A percentile compares a stretch with the other conserved stretches of the same genome.
Evolutionary conservation across 2,329 filamentous ascomycete genomes (phyloP).

Genomic region (Aspergillus brasiliensis): DNA sequence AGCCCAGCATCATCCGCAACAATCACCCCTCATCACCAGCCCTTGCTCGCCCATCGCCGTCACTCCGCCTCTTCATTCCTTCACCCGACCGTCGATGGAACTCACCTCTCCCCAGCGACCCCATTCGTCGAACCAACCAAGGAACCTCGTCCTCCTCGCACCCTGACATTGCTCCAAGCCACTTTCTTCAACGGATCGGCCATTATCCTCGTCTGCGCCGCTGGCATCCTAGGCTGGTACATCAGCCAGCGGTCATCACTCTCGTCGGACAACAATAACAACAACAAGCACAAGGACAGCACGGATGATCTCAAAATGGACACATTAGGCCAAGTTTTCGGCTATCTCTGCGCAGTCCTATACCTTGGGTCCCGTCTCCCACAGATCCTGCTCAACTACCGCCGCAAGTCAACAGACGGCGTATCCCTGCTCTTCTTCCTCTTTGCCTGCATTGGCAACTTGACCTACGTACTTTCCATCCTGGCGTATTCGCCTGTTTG

Average conservation of each 20-base stretch:
- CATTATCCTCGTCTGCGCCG: conserved; percentile 77
- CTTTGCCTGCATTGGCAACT: conserved; percentile 92
- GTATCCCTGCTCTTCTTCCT: conserved; percentile 94
- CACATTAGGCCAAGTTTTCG: conserved; percentile 82
- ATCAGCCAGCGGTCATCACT: conserved; percentile 56
- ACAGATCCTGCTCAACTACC: conserved; percentile 88
- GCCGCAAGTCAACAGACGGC: conserved; percentile 89
- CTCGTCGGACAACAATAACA: conserved; percentile 31
- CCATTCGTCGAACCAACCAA: conserved; percentile 65
- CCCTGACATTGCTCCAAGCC: conserved; percentile 47
- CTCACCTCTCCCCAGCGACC: conserved; percentile 77
- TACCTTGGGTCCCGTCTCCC: conserved; percentile 90
- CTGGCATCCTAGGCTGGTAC: conserved; percentile 85
- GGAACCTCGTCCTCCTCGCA: conserved; percentile 28
- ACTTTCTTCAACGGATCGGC: conserved; percentile 73
- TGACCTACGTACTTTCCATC: conserved; percentile 91
- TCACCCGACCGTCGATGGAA: conserved; percentile 58
- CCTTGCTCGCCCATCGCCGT: conserved; percentile 21
- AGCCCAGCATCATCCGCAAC: conserved; percentile 20
- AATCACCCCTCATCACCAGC: conserved; percentile 10
- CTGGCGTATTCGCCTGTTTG: conserved; percentile 84
- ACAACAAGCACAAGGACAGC: conserved; percentile 19
- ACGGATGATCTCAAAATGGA: conserved; percentile 64
- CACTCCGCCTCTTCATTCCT: conserved; percentile 45
- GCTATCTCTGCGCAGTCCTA: conserved; percentile 84